These are phyloP conservation scores for Fusarium metavorans DNA, from an alignment of 2,329 filamentous ascomycete genomes.

Conservation along the genomic window DNA sequence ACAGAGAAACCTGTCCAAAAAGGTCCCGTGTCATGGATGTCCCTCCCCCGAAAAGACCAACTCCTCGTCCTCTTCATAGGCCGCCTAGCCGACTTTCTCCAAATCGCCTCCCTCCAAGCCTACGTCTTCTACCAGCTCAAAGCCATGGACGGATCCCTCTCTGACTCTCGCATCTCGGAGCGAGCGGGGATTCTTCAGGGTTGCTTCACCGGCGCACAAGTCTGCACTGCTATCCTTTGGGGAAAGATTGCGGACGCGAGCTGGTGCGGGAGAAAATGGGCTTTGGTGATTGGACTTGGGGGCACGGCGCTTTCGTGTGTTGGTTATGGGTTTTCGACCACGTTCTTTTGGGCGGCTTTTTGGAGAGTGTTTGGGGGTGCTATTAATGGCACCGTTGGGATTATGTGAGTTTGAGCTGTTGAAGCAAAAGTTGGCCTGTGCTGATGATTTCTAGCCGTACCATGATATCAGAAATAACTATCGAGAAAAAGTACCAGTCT, in stretches of 20 bases:
- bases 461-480: constrained; percentile 63
- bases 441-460: constrained; percentile 54
- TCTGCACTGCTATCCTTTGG: constrained; percentile 80
- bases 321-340: constrained; percentile 78
- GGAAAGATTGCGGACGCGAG: constrained; percentile 72
- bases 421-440: background rate
- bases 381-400: constrained; percentile 62
- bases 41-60: constrained; percentile 78
- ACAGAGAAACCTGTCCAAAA: constrained; percentile 11
- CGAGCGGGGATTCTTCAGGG: constrained; percentile 79
- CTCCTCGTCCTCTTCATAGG: constrained; percentile 76
- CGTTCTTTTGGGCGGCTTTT: constrained; percentile 72
- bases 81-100: constrained; percentile 79
- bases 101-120: constrained; percentile 75
- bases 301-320: constrained; percentile 76
- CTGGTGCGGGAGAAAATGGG: constrained; percentile 73
- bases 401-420: constrained; percentile 53
- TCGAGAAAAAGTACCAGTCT: constrained; percentile 61
- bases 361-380: constrained; percentile 75
- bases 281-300: constrained; percentile 76
- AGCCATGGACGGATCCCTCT: constrained; percentile 69
- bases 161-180: constrained; percentile 68
- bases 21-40: constrained; percentile 72
- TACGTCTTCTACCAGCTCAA: constrained; percentile 84
- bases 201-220: constrained; percentile 79